phyloP scores from a whole-genome alignment of 1,284 basidiomycete species.

The Apiotrichum sp. region DNA sequence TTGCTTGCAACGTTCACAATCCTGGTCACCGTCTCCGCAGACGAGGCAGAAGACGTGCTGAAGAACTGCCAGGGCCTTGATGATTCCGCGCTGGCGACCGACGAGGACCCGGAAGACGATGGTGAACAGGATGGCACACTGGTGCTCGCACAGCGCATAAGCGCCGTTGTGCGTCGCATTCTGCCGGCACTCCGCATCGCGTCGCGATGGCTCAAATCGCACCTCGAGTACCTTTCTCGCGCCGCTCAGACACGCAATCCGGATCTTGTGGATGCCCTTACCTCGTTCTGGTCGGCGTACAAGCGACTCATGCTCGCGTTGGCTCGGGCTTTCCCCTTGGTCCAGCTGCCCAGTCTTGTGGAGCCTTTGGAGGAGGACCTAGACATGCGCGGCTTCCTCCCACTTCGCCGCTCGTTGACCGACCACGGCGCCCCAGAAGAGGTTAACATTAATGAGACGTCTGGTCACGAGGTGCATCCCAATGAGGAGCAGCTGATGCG shows the following conservation, averaged over 20 bases:
- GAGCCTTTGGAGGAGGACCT: constrained; percentile 82
- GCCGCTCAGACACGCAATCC: constrained; percentile 13
- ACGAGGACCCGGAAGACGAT: constrained; percentile 44
- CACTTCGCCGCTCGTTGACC: constrained; percentile 57
- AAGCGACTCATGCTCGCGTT: constrained; percentile 63
- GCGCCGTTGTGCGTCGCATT: constrained; percentile 74
- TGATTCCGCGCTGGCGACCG: constrained; percentile 27
- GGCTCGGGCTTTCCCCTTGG: constrained; percentile 62
- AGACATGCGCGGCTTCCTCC: constrained; percentile 82
- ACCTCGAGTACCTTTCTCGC: constrained; percentile 61
- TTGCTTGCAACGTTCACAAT: constrained; percentile 64
- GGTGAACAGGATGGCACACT: constrained; percentile 44
- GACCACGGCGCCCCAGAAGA: constrained; percentile 41
- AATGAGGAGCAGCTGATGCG: constrained; percentile 94
- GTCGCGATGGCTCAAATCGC: constrained; percentile 80
- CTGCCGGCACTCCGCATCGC: constrained; percentile 80
- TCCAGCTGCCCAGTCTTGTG: constrained; percentile 58
- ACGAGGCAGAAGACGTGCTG: constrained; percentile 48
- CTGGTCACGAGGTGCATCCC: constrained; percentile 56
- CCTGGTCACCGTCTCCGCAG: constrained; percentile 62
- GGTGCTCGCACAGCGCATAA: constrained; percentile 67
- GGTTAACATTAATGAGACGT: neutral
- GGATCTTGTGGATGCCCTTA: constrained; percentile 29
- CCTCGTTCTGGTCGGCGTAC: constrained; percentile 67
- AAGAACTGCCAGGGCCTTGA: constrained; percentile 2